Evolutionary conservation across 2,329 filamentous ascomycete genomes (phyloP).

Genomic region (Apiospora aurea): DNA sequence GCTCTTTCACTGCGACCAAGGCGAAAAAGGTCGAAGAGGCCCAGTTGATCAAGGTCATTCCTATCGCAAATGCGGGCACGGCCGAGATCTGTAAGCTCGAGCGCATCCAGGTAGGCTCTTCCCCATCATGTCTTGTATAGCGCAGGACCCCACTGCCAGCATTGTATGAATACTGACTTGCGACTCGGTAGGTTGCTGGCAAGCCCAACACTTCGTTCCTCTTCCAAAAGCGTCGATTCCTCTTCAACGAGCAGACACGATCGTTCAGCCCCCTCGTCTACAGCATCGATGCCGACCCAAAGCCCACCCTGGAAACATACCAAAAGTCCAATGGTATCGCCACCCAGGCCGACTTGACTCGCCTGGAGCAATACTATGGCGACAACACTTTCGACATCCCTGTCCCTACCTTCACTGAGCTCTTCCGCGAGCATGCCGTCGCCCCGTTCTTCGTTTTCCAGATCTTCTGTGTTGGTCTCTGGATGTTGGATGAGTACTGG

Average conservation of each 20-base stretch:
- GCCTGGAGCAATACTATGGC: conserved; percentile 91
- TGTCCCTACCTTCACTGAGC: conserved; percentile 91
- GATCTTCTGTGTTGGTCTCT: conserved; percentile 96
- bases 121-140: not conserved
- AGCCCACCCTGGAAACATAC: conserved; percentile 79
- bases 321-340: conserved; percentile 81
- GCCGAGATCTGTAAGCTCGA: conserved; percentile 86
- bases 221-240: conserved; percentile 97
- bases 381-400: conserved; percentile 97
- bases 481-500: conserved; percentile 99
- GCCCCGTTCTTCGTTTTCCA: conserved; percentile 99
- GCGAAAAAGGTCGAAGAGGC: conserved; percentile 77
- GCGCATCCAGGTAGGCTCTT: conserved; percentile 68
- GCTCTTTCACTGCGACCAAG: conserved; percentile 79
- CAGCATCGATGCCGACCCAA: conserved; percentile 83
- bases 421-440: conserved; percentile 98
- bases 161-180: not conserved
- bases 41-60: conserved; percentile 89
- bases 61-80: conserved; percentile 85
- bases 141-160: conserved; percentile 18
- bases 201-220: conserved; percentile 85
- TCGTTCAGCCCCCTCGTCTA: conserved; percentile 86
- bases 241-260: conserved; percentile 75
- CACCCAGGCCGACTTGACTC: conserved; percentile 76
- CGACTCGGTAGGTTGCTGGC: conserved; percentile 65